Evolutionary conservation across 805 yeast genomes (phyloP).

Genomic region (Candida pini): DNA sequence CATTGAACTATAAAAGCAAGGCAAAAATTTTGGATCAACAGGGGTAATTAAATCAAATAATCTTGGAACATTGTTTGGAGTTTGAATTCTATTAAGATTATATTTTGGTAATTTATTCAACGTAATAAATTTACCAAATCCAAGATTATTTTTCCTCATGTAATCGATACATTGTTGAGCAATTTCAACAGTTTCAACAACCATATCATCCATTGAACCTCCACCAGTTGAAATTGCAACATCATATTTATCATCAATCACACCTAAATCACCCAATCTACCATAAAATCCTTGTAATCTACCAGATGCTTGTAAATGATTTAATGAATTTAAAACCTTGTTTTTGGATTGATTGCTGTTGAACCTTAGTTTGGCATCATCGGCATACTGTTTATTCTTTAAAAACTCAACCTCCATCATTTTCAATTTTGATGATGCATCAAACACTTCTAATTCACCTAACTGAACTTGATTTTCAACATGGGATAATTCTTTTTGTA

Average conservation of each 20-base stretch:
- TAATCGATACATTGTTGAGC: constrained; percentile 68
- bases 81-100: constrained; percentile 49
- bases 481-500: constrained; percentile 43
- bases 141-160: constrained; percentile 74
- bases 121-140: constrained; percentile 84
- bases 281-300: constrained; percentile 84
- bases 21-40: constrained; percentile 59
- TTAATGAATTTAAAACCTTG: constrained; percentile 64
- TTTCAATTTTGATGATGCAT: constrained; percentile 44
- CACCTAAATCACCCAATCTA: constrained; percentile 87
- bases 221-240: constrained; percentile 94
- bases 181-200: constrained; percentile 70
- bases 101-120: constrained; percentile 66
- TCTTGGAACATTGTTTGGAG: constrained; percentile 76
- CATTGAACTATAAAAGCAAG: constrained; percentile 85
- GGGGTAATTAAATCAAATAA: constrained; percentile 79
- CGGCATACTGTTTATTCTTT: constrained; percentile 52
- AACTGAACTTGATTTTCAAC: constrained; percentile 47
- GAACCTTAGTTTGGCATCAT: constrained; percentile 60
- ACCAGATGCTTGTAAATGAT: constrained; percentile 70
- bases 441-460: constrained; percentile 53
- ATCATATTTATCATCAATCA: constrained; percentile 82
- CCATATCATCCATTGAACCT: constrained; percentile 85
- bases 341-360: constrained; percentile 60
- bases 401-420: constrained; percentile 49